Conservation (phyloP, 2,329 filamentous ascomycete species). For the Fusarium musae region DNA sequence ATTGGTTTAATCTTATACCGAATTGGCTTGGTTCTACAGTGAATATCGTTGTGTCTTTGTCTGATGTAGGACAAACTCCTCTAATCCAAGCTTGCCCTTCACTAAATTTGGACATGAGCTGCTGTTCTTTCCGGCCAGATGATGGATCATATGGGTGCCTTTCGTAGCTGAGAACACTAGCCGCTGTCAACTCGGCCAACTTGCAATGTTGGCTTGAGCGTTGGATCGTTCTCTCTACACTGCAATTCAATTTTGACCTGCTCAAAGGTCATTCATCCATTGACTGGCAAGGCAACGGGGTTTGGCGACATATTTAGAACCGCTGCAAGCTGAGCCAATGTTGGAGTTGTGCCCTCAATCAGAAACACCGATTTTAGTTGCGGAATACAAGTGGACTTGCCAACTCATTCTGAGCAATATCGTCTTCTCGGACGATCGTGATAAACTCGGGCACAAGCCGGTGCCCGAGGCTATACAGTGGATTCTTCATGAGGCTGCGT, state of each 20-base stretch:
- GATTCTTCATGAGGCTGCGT: neutral
- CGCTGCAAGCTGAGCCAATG: neutral
- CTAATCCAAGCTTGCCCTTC: no score
- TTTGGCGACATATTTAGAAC: neutral
- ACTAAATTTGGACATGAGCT: rapidly evolving
- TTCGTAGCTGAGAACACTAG: neutral
- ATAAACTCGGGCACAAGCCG: constrained; percentile 3
- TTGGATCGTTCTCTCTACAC: neutral
- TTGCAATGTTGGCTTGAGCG: rapidly evolving
- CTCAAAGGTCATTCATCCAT: neutral
- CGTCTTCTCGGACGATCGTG: constrained; percentile 1
- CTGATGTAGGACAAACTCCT: no score
- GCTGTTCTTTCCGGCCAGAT: rapidly evolving
- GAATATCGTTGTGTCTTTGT: neutral
- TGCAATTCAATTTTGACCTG: neutral
- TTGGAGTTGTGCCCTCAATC: no score
- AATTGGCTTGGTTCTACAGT: rapidly evolving
- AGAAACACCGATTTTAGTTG: no score
- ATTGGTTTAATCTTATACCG: neutral
- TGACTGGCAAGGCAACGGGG: neutral
- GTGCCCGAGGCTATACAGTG: neutral
- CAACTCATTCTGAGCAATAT: neutral
- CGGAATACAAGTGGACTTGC: neutral
- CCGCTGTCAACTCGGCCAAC: rapidly evolving
- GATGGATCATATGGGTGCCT: rapidly evolving